Percentiles rank a stretch among this genome's conserved stretches.
Conservation (phyloP, 2,329 filamentous ascomycete genomes). For the Colletotrichum horii region DNA sequence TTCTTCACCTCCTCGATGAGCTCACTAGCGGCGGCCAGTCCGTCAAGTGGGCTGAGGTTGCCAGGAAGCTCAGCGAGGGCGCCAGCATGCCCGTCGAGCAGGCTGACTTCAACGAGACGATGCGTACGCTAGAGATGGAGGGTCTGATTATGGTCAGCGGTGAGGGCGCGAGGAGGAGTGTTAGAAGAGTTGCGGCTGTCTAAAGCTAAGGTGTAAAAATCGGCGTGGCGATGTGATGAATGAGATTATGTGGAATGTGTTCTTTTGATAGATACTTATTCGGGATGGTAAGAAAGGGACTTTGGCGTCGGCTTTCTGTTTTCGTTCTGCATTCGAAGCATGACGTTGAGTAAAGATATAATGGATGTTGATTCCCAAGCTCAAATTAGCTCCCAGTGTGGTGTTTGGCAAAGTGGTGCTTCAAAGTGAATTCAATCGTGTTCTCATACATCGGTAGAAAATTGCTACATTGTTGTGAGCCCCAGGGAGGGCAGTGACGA, state of each 20-base stretch:
- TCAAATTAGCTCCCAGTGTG: background rate
- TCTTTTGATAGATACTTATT: slow-evolving; percentile 34
- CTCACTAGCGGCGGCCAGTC: slow-evolving; percentile 71
- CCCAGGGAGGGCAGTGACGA: background rate
- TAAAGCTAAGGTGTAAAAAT: slow-evolving; percentile 32
- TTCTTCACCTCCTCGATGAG: slow-evolving; percentile 80
- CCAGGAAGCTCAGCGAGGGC: slow-evolving; percentile 73
- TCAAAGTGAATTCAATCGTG: background rate
- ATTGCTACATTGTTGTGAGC: background rate
- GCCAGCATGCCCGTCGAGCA: slow-evolving; percentile 75
- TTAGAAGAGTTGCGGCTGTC: slow-evolving; percentile 73
- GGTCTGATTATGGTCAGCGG: slow-evolving; percentile 81
- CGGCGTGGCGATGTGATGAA: background rate
- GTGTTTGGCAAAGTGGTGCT: background rate
- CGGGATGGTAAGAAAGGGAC: slow-evolving; percentile 46
- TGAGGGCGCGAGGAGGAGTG: slow-evolving; percentile 81
- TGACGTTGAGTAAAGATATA: background rate
- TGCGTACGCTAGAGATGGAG: slow-evolving; percentile 83
- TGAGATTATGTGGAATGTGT: slow-evolving; percentile 15
- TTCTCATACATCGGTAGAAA: background rate
- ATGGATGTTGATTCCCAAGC: background rate
- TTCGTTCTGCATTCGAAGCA: background rate
- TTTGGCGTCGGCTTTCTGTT: background rate
- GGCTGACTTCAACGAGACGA: slow-evolving; percentile 81
- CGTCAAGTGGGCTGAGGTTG: slow-evolving; percentile 81